phyloP scores from a whole-genome alignment of 371 early-diverging fungal genomes.

The Paraphysoderma sedebokerense region DNA sequence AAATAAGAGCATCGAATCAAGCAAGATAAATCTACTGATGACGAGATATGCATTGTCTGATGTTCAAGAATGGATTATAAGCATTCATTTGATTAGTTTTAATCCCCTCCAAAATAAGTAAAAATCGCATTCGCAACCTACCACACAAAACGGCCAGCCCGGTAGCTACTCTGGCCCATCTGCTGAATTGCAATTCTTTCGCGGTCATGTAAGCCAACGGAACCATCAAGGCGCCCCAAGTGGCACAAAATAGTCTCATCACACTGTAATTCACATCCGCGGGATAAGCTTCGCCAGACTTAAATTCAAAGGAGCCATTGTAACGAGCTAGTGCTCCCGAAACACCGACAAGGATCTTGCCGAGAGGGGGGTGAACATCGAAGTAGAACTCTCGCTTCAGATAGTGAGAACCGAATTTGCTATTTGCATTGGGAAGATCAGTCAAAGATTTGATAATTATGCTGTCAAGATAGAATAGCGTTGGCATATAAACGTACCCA shows the following conservation, averaged over 20 bases:
- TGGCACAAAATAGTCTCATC: conserved; percentile 85
- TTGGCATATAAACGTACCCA: conserved; percentile 31
- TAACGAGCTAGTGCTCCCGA: conserved; percentile 81
- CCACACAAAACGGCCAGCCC: conserved; percentile 66
- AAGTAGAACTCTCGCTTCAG: conserved; percentile 88
- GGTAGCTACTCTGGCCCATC: conserved; percentile 43
- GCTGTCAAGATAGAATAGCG: not conserved
- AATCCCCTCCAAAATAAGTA: not conserved
- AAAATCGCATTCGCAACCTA: conserved; percentile 8
- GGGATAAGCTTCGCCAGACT: conserved; percentile 76
- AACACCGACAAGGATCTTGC: conserved; percentile 94
- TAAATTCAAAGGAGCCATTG: conserved; percentile 78
- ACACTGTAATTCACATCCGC: conserved; percentile 63
- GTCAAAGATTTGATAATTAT: not conserved
- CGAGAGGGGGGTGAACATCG: conserved; percentile 99
- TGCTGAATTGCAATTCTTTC: conserved; percentile 49
- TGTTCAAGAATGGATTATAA: not conserved
- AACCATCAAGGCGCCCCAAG: conserved; percentile 85
- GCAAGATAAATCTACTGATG: conserved; percentile 89
- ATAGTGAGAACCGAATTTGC: conserved; percentile 87
- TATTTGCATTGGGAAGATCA: conserved; percentile 1
- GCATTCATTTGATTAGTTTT: not conserved
- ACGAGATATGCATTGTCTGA: conserved; percentile 68
- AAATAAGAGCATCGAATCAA: conserved; percentile 94
- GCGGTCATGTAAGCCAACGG: conserved; percentile 88